Evolutionary conservation across 305 asterid genomes (phyloP).

Genomic region (Fraxinus latifolia): DNA sequence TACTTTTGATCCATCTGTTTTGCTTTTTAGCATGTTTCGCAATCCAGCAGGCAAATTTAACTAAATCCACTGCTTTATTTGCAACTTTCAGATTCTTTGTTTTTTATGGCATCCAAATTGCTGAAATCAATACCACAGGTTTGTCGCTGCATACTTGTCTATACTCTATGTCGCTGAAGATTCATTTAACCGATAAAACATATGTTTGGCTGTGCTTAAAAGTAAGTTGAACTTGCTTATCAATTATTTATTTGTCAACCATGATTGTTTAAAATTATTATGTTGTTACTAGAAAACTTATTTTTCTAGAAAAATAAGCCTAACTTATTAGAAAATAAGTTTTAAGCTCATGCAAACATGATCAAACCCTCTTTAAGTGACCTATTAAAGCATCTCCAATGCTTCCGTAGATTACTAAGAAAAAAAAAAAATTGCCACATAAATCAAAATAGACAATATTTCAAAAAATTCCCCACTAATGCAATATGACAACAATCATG

Average conservation of each 20-base stretch:
- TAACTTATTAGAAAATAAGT: background rate
- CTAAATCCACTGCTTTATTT: constrained; percentile 9
- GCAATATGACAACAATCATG: background rate
- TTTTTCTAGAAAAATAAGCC: background rate
- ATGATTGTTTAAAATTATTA: background rate
- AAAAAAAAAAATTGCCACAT: background rate
- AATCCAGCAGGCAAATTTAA: constrained; percentile 20
- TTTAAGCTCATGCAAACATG: background rate
- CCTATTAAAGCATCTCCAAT: background rate
- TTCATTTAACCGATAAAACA: background rate
- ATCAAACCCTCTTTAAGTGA: background rate
- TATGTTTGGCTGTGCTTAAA: background rate
- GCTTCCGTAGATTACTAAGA: background rate
- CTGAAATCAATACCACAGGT: constrained; percentile 94
- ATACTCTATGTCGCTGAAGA: background rate
- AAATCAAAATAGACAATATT: background rate
- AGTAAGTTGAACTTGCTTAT: background rate
- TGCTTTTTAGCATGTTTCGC: constrained; percentile 19
- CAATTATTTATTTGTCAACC: background rate
- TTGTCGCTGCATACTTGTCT: constrained; percentile 34
- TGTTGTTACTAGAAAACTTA: background rate
- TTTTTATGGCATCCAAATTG: constrained; percentile 84
- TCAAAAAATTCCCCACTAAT: background rate
- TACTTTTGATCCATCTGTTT: constrained; percentile 20
- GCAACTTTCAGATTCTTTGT: constrained; percentile 65